Percentiles rank a stretch among this genome's conserved stretches.
phyloP scores from a whole-genome alignment of 176 grass and related monocot species.

The Aegilops speltoides region DNA sequence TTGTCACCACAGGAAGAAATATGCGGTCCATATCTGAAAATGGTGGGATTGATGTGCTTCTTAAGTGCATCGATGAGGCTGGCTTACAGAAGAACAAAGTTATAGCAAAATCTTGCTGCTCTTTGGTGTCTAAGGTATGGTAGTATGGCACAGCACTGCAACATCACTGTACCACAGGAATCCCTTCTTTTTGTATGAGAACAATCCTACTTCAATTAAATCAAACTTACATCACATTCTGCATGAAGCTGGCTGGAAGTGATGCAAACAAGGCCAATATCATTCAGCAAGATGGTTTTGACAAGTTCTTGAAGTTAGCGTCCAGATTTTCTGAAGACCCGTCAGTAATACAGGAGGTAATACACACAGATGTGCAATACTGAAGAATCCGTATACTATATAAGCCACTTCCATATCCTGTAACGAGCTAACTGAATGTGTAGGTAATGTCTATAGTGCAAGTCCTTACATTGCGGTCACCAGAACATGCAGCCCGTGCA shows the following conservation, averaged over 20 bases:
- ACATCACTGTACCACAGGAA: slow-evolving; percentile 4
- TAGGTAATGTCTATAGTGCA: slow-evolving; percentile 86
- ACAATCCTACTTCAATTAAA: neutral
- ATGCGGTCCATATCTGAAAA: slow-evolving; percentile 86
- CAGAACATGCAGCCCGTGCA: slow-evolving; percentile 79
- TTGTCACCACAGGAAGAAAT: slow-evolving; percentile 85
- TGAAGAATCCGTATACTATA: slow-evolving; percentile 8
- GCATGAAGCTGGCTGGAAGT: slow-evolving; percentile 76
- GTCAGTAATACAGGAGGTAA: slow-evolving; percentile 85
- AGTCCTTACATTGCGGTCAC: slow-evolving; percentile 74
- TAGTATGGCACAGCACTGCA: neutral
- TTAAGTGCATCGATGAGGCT: slow-evolving; percentile 72
- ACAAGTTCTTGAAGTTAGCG: slow-evolving; percentile 58
- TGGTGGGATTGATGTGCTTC: slow-evolving; percentile 86
- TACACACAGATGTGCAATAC: slow-evolving; percentile 4
- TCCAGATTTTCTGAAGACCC: slow-evolving; percentile 84
- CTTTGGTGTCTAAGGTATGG: slow-evolving; percentile 88
- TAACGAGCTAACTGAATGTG: slow-evolving; percentile 19
- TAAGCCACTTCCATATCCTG: neutral
- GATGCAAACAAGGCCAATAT: slow-evolving; percentile 83
- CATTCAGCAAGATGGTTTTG: slow-evolving; percentile 77
- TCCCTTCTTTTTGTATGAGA: neutral
- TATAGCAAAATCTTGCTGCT: slow-evolving; percentile 72
- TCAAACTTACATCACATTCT: slow-evolving; percentile 26
- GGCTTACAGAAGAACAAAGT: slow-evolving; percentile 55